These are phyloP conservation scores for Phyllostachys edulis DNA, from an alignment of 176 grass and related monocot species.

Conservation along the genomic window DNA sequence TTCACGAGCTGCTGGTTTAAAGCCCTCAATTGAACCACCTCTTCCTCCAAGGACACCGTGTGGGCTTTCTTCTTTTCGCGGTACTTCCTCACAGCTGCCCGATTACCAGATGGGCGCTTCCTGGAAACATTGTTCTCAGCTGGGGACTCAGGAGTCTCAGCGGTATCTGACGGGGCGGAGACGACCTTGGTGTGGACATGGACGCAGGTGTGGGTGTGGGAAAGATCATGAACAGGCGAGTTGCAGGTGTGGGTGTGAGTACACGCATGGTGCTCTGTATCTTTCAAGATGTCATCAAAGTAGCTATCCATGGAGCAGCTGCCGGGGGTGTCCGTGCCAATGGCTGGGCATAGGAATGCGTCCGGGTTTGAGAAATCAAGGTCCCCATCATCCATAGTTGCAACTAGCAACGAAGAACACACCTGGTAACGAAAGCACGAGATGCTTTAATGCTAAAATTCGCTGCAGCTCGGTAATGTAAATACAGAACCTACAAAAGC, in stretches of 20 bases:
- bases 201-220: slow-evolving; percentile 74
- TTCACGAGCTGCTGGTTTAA: slow-evolving; percentile 59
- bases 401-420: background rate
- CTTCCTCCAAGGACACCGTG: slow-evolving; percentile 56
- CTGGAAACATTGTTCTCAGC: slow-evolving; percentile 38
- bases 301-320: slow-evolving; percentile 72
- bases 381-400: slow-evolving; percentile 62
- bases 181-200: slow-evolving; percentile 78
- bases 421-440: background rate
- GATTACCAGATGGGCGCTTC: slow-evolving; percentile 53
- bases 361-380: slow-evolving; percentile 64
- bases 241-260: slow-evolving; percentile 87
- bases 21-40: slow-evolving; percentile 47
- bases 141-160: slow-evolving; percentile 24
- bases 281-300: slow-evolving; percentile 62
- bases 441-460: background rate
- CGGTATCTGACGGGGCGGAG: slow-evolving; percentile 35
- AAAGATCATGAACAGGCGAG: slow-evolving; percentile 45
- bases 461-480: background rate
- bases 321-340: slow-evolving; percentile 31
- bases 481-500: background rate
- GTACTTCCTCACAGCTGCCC: slow-evolving; percentile 71
- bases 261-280: slow-evolving; percentile 55
- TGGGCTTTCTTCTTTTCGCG: slow-evolving; percentile 78
- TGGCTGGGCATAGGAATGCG: slow-evolving; percentile 31